These are phyloP conservation scores for Moesziomyces parantarcticus DNA, from an alignment of 1,284 basidiomycete genomes.

Conservation along the genomic window DNA sequence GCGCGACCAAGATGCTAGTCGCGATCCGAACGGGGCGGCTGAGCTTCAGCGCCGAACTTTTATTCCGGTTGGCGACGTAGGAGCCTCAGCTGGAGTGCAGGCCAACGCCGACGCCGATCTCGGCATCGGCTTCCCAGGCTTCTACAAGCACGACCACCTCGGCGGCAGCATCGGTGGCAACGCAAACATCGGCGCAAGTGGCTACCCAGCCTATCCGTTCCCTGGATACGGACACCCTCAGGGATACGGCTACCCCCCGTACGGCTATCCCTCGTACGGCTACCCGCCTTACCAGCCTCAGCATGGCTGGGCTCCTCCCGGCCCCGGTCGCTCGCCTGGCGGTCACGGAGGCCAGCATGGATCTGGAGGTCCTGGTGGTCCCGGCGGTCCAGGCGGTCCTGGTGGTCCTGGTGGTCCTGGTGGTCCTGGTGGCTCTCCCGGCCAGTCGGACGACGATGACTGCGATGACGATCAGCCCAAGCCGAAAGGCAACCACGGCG, in stretches of 20 bases:
- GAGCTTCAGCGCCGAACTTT: neutral
- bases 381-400: neutral
- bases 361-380: neutral
- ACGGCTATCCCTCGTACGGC: conserved; percentile 1
- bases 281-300: conserved; percentile 6
- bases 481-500: too few relatives aligned
- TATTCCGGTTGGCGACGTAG: too few relatives aligned
- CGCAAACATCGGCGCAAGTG: conserved; percentile 2
- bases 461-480: neutral
- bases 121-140: too few relatives aligned
- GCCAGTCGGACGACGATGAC: neutral
- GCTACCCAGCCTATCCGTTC: neutral
- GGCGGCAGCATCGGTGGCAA: conserved; percentile 3
- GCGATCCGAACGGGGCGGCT: neutral
- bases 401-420: neutral
- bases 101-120: too few relatives aligned
- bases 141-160: too few relatives aligned
- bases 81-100: too few relatives aligned
- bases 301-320: neutral
- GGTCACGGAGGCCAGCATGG: too few relatives aligned
- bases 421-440: too few relatives aligned
- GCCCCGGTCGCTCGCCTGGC: too few relatives aligned
- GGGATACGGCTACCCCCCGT: neutral
- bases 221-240: neutral
- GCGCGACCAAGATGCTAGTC: neutral